Base-by-base conservation (phyloP, 2,329 filamentous ascomycete genomes). In the Cytospora schulzeri region DNA sequence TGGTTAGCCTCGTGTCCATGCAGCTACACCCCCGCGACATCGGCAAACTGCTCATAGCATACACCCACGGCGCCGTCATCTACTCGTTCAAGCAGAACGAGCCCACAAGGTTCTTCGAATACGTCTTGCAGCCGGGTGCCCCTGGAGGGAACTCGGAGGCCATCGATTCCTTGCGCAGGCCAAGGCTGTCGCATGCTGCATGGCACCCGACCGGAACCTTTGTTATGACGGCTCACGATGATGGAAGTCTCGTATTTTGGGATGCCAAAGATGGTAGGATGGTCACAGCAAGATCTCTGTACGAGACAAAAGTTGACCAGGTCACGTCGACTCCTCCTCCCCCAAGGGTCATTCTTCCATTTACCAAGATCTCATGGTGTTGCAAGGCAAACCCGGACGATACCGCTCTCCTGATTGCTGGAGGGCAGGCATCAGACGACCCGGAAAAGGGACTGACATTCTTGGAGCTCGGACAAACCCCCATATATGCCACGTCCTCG, bases 121-220 rank as follows among this genome's bases (percentile, higher is more conserved):
- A 98, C 75, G 83, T 90, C 64, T 76, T 98, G 3, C 91, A 92
- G 0, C 82, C 85, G 14, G 92, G 93, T 19, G 93, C 94, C 4
- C 91, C 91, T 0, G 94, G 94, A n/a, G 85, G 93, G 78, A 91
- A 92, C 72, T 85, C 88, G 31, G 77, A 84, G 48, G 83, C 84
- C 8, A 77, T 87, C 41, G 86, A 88, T 63, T 83, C 83, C 17
- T 74, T 85, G 65, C 87, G 93, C 58, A 86, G 83, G 70, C 95
- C 94, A 17, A 86, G 84, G 64, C 77, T 98, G 67, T 92, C 89
- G 1, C 91, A 96, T 70, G 93, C 92, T 1, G 76, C 94, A 19
- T 99, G 94, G 93, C 95, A 99, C 78, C 95, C 95, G 0, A 96
- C 92, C 1, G 95, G 93, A 0, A 96, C 92, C 0, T 97, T 97